Evolutionary conservation across 2,329 filamentous ascomycete genomes (phyloP).

Genomic region (Dactylella cylindrospora): DNA sequence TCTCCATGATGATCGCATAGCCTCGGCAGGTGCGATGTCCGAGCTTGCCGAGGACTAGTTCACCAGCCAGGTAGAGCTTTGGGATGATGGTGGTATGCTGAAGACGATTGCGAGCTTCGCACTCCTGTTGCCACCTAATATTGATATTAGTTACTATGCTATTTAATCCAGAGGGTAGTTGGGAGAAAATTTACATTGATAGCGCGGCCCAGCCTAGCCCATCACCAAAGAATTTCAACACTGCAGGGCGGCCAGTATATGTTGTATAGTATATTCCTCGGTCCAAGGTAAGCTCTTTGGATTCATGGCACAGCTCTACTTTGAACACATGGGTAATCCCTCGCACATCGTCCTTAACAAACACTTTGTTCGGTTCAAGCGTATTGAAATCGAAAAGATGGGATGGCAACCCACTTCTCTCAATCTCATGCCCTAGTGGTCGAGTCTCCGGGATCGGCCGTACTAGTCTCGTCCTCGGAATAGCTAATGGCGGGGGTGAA

Average conservation of each 20-base stretch:
- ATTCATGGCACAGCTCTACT: constrained; percentile 4
- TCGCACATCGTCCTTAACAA: constrained; percentile 17
- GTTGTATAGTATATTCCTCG: constrained; percentile 24
- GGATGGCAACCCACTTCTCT: constrained; percentile 15
- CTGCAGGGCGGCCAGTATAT: constrained; percentile 14
- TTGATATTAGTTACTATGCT: background rate
- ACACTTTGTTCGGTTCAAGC: constrained; percentile 20
- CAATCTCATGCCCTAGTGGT: constrained; percentile 22
- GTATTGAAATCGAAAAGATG: constrained; percentile 18
- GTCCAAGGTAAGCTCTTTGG: constrained; percentile 2
- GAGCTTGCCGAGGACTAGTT: constrained; percentile 19
- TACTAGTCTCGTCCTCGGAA: background rate
- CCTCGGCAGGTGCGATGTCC: constrained; percentile 19
- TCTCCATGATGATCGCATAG: constrained; percentile 29
- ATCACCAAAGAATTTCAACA: constrained; percentile 33
- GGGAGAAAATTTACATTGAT: constrained; percentile 10
- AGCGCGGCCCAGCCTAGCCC: constrained; percentile 17
- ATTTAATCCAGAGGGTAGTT: background rate
- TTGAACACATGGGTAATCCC: constrained; percentile 23
- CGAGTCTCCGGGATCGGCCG: constrained; percentile 15
- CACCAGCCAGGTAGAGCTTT: constrained; percentile 16
- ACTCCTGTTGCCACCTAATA: constrained; percentile 33
- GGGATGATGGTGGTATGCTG: constrained; percentile 9
- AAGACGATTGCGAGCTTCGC: constrained; percentile 22
- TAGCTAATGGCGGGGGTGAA: background rate